phyloP scores from a whole-genome alignment of 495 filamentous ascomycete genomes.

The Darksidea phi region DNA sequence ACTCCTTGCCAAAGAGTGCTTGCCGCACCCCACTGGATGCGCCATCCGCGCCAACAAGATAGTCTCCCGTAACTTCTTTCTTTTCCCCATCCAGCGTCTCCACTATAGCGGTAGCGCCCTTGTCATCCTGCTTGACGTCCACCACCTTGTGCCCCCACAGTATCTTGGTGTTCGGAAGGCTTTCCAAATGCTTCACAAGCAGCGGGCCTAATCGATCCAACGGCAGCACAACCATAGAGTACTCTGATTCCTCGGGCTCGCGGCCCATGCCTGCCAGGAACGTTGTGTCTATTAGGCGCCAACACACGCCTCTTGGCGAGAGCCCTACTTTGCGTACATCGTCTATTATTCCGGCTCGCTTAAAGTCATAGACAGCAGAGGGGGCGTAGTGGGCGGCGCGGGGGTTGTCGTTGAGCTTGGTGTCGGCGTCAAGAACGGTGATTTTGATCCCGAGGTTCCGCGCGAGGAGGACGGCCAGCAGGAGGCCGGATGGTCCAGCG shows the following conservation, averaged over 20 bases:
- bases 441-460: slow-evolving; percentile 52
- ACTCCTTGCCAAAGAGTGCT: slow-evolving; percentile 58
- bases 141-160: slow-evolving; percentile 32
- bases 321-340: slow-evolving; percentile 53
- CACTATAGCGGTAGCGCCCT: slow-evolving; percentile 18
- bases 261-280: slow-evolving; percentile 43
- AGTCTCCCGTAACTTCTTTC: slow-evolving; percentile 57
- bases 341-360: slow-evolving; percentile 56
- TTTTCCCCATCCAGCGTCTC: slow-evolving; percentile 38
- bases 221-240: slow-evolving; percentile 50
- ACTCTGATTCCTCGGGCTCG: slow-evolving; percentile 39
- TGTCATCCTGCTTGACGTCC: slow-evolving; percentile 34
- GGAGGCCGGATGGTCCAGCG: slow-evolving; percentile 43
- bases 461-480: slow-evolving; percentile 55
- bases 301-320: slow-evolving; percentile 52
- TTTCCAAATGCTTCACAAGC: slow-evolving; percentile 50
- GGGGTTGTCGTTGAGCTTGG: slow-evolving; percentile 54
- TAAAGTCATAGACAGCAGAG: slow-evolving; percentile 54
- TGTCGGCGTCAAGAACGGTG: slow-evolving; percentile 53
- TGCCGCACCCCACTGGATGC: slow-evolving; percentile 56
- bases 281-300: slow-evolving; percentile 50
- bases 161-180: slow-evolving; percentile 52
- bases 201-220: slow-evolving; percentile 50
- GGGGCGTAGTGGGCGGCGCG: slow-evolving; percentile 56
- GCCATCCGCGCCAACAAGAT: slow-evolving; percentile 59